These are phyloP conservation scores for Coffea humblotiana DNA, from an alignment of 305 asterid genomes.

Conservation along the genomic window DNA sequence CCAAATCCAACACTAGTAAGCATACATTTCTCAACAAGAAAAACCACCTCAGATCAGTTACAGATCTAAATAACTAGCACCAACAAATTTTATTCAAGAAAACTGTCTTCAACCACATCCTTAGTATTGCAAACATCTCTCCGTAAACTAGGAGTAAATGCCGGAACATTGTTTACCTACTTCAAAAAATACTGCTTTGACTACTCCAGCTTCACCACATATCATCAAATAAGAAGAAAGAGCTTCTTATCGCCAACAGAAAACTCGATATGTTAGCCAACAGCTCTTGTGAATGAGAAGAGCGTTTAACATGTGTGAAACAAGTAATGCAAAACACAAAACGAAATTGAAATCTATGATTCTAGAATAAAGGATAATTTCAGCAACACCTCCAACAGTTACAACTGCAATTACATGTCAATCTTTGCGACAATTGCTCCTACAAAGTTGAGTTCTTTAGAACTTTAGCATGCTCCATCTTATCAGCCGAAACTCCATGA, in stretches of 20 bases:
- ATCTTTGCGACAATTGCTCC: not conserved
- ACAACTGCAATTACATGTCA: not conserved
- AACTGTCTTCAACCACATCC: slow-evolving; percentile 19
- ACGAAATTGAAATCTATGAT: not conserved
- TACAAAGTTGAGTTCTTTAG: not conserved
- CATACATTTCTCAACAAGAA: slow-evolving; percentile 24
- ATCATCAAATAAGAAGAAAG: not conserved
- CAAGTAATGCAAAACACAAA: not conserved
- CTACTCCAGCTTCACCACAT: slow-evolving; percentile 1
- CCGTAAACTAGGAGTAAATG: not conserved
- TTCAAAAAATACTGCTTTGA: slow-evolving; percentile 1
- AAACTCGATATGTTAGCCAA: not conserved
- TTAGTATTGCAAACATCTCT: not conserved
- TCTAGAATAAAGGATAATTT: not conserved
- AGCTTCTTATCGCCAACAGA: not conserved
- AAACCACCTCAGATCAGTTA: slow-evolving; percentile 25
- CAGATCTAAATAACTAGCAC: slow-evolving; percentile 11
- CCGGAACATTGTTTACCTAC: slow-evolving; percentile 8
- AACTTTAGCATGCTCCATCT: not conserved
- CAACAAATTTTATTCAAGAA: slow-evolving; percentile 17
- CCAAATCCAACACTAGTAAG: slow-evolving; percentile 23
- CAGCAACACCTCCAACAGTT: not conserved
- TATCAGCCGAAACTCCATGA: not conserved
- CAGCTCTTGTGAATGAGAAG: not conserved
- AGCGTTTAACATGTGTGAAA: not conserved